Base-by-base conservation (phyloP, 306 rosid species). In the barrel medic (Medicago truncatula) region DNA sequence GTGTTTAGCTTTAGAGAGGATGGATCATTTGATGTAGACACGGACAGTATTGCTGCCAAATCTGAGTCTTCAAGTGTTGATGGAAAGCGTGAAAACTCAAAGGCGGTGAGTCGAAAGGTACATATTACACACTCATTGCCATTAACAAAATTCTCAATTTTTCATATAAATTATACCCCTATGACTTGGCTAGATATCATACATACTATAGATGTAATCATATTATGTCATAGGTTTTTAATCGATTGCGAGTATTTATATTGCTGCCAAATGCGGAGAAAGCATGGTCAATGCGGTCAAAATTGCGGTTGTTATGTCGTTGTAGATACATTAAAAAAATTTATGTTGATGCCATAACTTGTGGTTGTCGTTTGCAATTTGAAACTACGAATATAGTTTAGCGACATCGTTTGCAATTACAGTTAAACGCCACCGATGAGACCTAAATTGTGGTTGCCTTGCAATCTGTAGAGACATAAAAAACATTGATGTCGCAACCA, bases 51-150 rank as follows among this genome's bases (percentile, higher is more conserved):
- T 28, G 60, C 77, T 66, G 73, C 59, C 10, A 75, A 81, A 50
- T 8, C 67, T 8, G 79, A 77, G 18, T 47, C 87, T 8, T 54
- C 63, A 21, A 54, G 16, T 47, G 61, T 71, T 56, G 76, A 74
- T 60, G 70, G 76, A 52, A 43, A 59, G 9, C 75, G 86, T 15
- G 34, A 70, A 63, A 82, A 71, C 44, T 68, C 86, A 10, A 83
- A 86, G 69, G 82, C 63, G 17, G 73, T 83, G 53, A 88, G 76
- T 85, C 82, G 88, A 9, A 92, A 88, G 96, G 97, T 89, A 82
- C 5, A 28, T 1, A 14, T 10, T 60, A 14, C 36, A 60, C 54
- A 53, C 3, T 16, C 13, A 66, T 25, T 34, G 16, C 23, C 16
- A 14, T 54, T 18, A 54, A 17, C 40, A 54, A 17, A 46, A 14